Percentiles rank a stretch among this genome's conserved stretches.
phyloP scores from a whole-genome alignment of 306 rosid species.

The Senna tora region DNA sequence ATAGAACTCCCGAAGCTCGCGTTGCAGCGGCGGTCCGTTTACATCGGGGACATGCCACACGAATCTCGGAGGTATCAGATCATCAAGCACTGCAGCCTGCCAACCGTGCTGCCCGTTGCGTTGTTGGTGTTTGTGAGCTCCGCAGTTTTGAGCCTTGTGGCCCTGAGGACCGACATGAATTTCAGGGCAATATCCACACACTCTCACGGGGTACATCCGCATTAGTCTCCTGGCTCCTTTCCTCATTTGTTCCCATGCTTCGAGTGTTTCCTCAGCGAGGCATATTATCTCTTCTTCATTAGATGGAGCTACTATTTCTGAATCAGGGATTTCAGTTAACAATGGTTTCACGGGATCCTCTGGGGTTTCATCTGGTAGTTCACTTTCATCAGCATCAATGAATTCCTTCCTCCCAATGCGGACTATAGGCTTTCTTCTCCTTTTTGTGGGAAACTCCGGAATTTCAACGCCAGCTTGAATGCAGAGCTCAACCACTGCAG shows the following conservation, averaged over 20 bases:
- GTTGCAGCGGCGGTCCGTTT: conserved; percentile 65
- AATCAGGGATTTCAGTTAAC: conserved; percentile 66
- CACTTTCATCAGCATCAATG: conserved; percentile 91
- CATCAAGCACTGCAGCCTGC: conserved; percentile 84
- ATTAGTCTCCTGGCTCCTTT: conserved; percentile 72
- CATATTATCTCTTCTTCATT: conserved; percentile 48
- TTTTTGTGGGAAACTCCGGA: conserved; percentile 71
- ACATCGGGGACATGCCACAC: conserved; percentile 98
- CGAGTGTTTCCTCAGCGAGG: conserved; percentile 79
- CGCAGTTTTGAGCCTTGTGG: conserved; percentile 94
- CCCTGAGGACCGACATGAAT: conserved; percentile 79
- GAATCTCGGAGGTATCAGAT: conserved; percentile 86
- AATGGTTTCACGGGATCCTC: conserved; percentile 53
- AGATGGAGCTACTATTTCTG: conserved; percentile 56
- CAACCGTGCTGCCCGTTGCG: conserved; percentile 98
- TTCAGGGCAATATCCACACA: conserved; percentile 96
- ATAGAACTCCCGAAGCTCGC: conserved; percentile 80
- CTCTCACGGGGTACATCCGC: conserved; percentile 83
- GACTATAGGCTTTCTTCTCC: conserved; percentile 93
- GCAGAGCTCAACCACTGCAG: conserved; percentile 93
- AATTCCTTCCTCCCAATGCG: conserved; percentile 75
- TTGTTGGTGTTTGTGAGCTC: conserved; percentile 93
- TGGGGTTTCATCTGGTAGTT: conserved; percentile 65
- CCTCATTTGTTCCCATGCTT: conserved; percentile 86
- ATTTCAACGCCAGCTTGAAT: conserved; percentile 90